Conservation (phyloP, 306 rosid species). For the Castanea mollissima region DNA sequence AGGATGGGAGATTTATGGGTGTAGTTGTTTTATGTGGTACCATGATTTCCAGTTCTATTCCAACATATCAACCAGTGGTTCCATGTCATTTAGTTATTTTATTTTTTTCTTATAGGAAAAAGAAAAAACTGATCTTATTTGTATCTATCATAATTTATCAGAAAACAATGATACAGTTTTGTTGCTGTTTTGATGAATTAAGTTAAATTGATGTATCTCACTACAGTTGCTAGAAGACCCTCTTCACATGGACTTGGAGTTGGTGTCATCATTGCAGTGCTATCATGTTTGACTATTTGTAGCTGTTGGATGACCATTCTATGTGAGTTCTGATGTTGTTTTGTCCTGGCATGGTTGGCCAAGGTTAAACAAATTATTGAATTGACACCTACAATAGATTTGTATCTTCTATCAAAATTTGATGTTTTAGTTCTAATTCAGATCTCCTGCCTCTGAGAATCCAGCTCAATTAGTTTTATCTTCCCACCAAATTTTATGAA, state of each 20-base stretch:
- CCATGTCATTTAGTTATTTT: neutral
- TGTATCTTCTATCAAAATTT: no score
- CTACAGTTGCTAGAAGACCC: constrained; percentile 33
- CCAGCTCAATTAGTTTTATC: no score
- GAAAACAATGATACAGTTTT: neutral
- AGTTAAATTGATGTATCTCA: constrained; percentile 13
- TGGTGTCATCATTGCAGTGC: constrained; percentile 15
- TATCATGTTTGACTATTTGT: constrained; percentile 20
- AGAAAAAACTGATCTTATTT: neutral
- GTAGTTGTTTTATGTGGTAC: constrained; percentile 62
- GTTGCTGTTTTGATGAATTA: neutral
- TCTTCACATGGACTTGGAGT: constrained; percentile 6
- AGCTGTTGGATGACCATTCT: neutral
- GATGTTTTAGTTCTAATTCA: no score
- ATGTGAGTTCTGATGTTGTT: no score
- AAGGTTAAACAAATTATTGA: no score
- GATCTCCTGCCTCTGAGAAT: no score
- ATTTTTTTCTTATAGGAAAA: neutral
- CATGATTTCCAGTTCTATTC: constrained; percentile 55
- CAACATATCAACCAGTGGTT: constrained; percentile 36
- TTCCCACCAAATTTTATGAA: no score
- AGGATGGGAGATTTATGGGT: constrained; percentile 57
- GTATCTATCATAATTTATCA: neutral
- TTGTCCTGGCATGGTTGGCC: no score
- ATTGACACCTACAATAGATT: no score